phyloP scores from a whole-genome alignment of 2,329 filamentous ascomycete genomes.

The Xylariaceae sp. region DNA sequence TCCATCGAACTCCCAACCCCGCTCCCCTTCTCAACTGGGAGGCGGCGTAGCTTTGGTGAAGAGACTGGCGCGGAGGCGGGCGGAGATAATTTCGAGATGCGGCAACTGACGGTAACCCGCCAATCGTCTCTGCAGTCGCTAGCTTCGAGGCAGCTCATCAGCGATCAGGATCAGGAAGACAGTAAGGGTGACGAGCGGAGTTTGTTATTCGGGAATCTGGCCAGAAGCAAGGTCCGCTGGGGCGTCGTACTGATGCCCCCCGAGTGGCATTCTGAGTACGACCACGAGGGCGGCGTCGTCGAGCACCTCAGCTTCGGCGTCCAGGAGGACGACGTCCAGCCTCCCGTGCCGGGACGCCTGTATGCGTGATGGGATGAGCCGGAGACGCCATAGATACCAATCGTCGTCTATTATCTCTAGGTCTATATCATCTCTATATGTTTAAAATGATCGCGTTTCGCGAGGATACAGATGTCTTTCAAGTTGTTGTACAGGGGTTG shows the following conservation, averaged over 20 bases:
- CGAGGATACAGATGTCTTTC: background rate
- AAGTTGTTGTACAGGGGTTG: no score
- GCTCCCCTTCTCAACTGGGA: no score
- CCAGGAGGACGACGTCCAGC: conserved; percentile 18
- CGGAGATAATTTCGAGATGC: conserved; percentile 16
- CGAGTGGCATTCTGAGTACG: conserved; percentile 20
- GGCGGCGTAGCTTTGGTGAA: background rate
- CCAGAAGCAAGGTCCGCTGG: conserved; percentile 26
- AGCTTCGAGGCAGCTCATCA: conserved; percentile 2
- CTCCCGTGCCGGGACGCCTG: conserved; percentile 15
- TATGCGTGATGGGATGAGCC: conserved; percentile 18
- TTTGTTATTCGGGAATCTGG: conserved; percentile 13
- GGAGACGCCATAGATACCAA: no score
- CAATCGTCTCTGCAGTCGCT: conserved; percentile 1
- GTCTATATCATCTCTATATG: no score
- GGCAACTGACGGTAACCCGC: background rate
- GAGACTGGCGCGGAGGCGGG: conserved; percentile 3
- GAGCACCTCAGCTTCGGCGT: conserved; percentile 28
- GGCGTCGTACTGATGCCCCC: conserved; percentile 26
- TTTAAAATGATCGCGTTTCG: background rate
- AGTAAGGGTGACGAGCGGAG: conserved; percentile 1
- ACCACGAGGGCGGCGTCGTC: conserved; percentile 9
- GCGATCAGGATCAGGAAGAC: background rate
- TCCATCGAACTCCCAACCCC: no score
- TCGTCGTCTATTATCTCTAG: no score